Base-by-base conservation (phyloP, 805 yeast genomes). In the Lipomyces sp. region DNA sequence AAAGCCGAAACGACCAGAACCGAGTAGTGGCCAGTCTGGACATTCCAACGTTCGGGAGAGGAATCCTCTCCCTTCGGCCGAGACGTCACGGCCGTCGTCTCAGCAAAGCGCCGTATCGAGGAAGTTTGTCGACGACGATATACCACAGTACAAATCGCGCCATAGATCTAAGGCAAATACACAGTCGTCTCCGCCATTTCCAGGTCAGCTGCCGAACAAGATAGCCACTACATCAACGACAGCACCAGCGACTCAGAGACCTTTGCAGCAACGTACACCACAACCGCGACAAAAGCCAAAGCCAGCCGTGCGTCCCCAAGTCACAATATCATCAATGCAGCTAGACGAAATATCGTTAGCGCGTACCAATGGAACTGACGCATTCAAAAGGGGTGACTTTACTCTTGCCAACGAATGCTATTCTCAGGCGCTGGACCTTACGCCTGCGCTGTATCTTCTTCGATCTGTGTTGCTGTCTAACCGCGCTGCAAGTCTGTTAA, bases 341-440 rank as follows among this genome's bases (percentile, higher is more conserved):
- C 41, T 62, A 42, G 68, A 68, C 38, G 58, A 67, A 61, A 58
- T 65, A 19, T 38, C 53, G 1, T 51, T 63, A 2, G 49, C 66
- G 13, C 62, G 73, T 14, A 53, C 59, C 5, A 70, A 70, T 23
- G 98, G 89, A 4, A 70, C 79, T 5, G 74, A 74, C 16, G 74
- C 81, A 1, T 93, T 82, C 70, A 78, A 79, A 49, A 76, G 80
- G n/a, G 99, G 99, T 18, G 91, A 93, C 65, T 93, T 84, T 65
- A 66, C 80, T 3, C 63, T 70, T 3, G 90, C 98, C 0, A 70
- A 79, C 13, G 75, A 70, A 26, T 73, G 74, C 47, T 93, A 86
- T 64, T 73, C 78, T 29, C 70, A 76, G 36, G 75, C 84, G 1
- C 66, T 80, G n/a, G 68, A 72, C 26, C 65, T 79, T 2, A 70